phyloP scores from a whole-genome alignment of 495 filamentous ascomycete genomes.

The Aspergillus olivimuriae region DNA sequence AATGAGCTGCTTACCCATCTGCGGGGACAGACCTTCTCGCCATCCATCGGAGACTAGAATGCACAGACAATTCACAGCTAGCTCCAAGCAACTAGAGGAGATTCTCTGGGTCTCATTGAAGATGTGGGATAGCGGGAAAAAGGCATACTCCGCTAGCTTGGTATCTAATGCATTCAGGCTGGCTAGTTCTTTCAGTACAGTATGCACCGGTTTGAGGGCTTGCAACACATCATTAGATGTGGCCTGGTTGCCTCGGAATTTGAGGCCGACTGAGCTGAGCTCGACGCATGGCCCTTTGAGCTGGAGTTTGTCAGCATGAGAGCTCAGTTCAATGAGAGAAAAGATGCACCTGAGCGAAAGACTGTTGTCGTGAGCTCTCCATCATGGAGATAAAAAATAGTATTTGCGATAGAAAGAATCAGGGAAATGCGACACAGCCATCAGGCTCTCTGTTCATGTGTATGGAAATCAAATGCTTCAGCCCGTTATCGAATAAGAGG shows the following conservation, averaged over 20 bases:
- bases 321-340: conserved; percentile 6
- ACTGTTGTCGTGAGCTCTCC: conserved; percentile 34
- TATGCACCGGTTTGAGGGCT: conserved; percentile 48
- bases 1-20: conserved; percentile 76
- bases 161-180: conserved; percentile 56
- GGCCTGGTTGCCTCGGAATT: conserved; percentile 47
- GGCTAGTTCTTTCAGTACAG: conserved; percentile 46
- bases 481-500: no score
- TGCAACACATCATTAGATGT: conserved; percentile 48
- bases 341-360: conserved; percentile 39
- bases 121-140: conserved; percentile 86
- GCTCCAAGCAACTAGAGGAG: conserved; percentile 66
- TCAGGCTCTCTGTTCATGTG: no score
- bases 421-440: no score
- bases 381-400: conserved; percentile 17
- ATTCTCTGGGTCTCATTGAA: conserved; percentile 68
- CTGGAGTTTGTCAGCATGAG: conserved; percentile 29
- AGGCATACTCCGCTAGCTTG: conserved; percentile 87
- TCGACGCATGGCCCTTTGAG: conserved; percentile 73
- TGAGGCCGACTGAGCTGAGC: conserved; percentile 63
- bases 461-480: neutral
- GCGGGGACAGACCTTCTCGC: conserved; percentile 56
- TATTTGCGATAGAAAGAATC: no score
- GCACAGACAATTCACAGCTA: conserved; percentile 63
- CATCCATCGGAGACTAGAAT: conserved; percentile 73